Base-by-base conservation (phyloP, 306 rosid genomes). In the Lithocarpus polystachyus region DNA sequence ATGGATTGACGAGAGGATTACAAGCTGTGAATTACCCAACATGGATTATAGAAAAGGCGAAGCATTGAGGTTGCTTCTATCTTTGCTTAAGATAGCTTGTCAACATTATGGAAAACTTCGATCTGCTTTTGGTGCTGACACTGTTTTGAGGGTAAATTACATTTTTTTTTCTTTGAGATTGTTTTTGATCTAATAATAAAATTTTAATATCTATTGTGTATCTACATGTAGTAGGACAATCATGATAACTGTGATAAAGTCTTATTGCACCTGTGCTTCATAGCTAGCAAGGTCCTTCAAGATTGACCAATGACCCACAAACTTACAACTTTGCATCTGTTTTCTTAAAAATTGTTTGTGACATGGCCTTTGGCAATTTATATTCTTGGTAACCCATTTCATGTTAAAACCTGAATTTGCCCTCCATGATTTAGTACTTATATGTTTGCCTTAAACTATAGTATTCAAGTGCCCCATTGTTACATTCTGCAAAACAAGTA, bases 21-120 rank as follows among this genome's bases (percentile, higher is more conserved):
- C 93, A 59, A 72, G 79, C 75, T 87, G 89, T 4, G 90, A 76
- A 67, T 88, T 90, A 26, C 82, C 89, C 15, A 89, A 90, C 73
- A 75, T 83, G 89, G 97, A 92, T 78, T 90, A 82, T 81, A 87
- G 78, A 84, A 88, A 88, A 81, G 93, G 88, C 7, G 92, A 86
- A 89, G 87, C 79, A 64, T 81, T 89, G 89, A 90, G 89, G 90
- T 83, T 94, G 85, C 94, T 94, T 68, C 93, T 94, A 72, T 90
- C 93, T 72, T 92, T 94, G 89, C 97, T 94, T 65, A 94, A 89
- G 84, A 92, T 94, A 84, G 93, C 89, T 68, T 88, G 93, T 81
- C 97, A 94, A 73, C 97, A 94, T 82, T 92, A 94, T 70, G 98
- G 98, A 67, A 94, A 94, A 81, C 90, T 94, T 14, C 94, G 97